Percentiles rank a stretch among this genome's conserved stretches.
phyloP scores from a whole-genome alignment of 2,329 filamentous ascomycete species.

The Lasiodiplodia hormozganensis region DNA sequence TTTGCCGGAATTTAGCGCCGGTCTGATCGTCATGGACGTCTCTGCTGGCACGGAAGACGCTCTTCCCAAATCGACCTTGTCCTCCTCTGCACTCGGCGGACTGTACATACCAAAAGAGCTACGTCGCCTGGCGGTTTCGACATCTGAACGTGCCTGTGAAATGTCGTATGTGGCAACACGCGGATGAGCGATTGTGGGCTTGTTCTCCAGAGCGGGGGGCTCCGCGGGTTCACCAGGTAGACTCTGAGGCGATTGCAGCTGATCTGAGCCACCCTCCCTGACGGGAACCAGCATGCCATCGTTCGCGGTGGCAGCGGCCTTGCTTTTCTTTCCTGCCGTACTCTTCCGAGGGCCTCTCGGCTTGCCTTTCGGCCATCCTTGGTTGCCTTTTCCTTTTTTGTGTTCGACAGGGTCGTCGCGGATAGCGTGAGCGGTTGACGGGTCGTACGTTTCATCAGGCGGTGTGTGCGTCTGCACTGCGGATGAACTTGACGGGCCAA shows the following conservation, averaged over 20 bases:
- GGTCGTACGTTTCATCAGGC: slow-evolving; percentile 42
- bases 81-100: slow-evolving; percentile 4
- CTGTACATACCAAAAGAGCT: slow-evolving; percentile 19
- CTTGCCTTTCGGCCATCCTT: slow-evolving; percentile 56
- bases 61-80: slow-evolving; percentile 6
- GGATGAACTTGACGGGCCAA: not conserved
- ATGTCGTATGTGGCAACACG: not conserved
- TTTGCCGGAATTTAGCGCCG: not conserved
- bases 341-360: slow-evolving; percentile 49
- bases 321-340: slow-evolving; percentile 49
- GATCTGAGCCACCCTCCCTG: slow-evolving; percentile 34
- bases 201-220: not conserved
- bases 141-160: slow-evolving; percentile 7
- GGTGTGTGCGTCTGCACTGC: slow-evolving; percentile 50
- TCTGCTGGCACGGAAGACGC: slow-evolving; percentile 39
- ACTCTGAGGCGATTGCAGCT: slow-evolving; percentile 44
- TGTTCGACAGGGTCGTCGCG: slow-evolving; percentile 35
- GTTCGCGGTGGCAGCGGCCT: slow-evolving; percentile 33
- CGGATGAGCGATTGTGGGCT: not conserved
- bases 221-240: slow-evolving; percentile 39
- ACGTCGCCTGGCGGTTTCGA: slow-evolving; percentile 8
- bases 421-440: slow-evolving; percentile 32
- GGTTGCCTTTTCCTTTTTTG: slow-evolving; percentile 45
- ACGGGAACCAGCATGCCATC: slow-evolving; percentile 26
- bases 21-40: slow-evolving; percentile 21